phyloP scores from a whole-genome alignment of 192 early-diverging fungal species.

The Umbelopsis sp. region DNA sequence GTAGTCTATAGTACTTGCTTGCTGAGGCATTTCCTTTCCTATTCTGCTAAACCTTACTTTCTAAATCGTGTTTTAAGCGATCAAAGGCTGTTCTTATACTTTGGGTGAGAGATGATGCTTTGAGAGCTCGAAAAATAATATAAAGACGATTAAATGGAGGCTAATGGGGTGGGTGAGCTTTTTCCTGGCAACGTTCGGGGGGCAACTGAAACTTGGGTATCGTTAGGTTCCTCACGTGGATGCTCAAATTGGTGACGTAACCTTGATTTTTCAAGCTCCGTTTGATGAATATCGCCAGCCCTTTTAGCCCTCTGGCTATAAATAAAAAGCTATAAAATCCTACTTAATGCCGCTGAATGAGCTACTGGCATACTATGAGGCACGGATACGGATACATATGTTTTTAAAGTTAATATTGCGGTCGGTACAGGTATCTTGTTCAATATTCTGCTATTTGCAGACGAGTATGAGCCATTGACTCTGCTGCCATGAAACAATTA shows the following conservation, averaged over 20 bases:
- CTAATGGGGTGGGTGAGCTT: not conserved
- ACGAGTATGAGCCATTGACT: too few relatives aligned
- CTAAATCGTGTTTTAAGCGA: not conserved
- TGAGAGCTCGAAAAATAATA: not conserved
- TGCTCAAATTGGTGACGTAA: conserved; percentile 5
- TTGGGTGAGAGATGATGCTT: not conserved
- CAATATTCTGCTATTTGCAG: too few relatives aligned
- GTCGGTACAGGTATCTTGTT: too few relatives aligned
- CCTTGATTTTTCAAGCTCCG: not conserved
- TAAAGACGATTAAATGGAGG: not conserved
- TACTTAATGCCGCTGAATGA: too few relatives aligned
- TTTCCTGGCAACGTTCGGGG: not conserved
- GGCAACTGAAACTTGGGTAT: not conserved
- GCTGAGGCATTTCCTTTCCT: conserved; percentile 14
- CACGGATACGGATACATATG: too few relatives aligned
- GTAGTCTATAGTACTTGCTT: conserved; percentile 34
- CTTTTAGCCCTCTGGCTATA: too few relatives aligned
- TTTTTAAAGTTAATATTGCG: too few relatives aligned
- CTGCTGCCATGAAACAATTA: too few relatives aligned
- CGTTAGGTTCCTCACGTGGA: conserved; percentile 4
- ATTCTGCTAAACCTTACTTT: conserved; percentile 1
- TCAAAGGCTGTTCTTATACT: not conserved
- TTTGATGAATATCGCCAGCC: not conserved
- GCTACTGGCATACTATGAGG: too few relatives aligned
- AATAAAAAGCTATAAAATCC: too few relatives aligned